A percentile compares a stretch with the other conserved stretches of the same genome.
Conservation (phyloP, 2,329 filamentous ascomycete species). For the Pseudogymnoascus sp. region DNA sequence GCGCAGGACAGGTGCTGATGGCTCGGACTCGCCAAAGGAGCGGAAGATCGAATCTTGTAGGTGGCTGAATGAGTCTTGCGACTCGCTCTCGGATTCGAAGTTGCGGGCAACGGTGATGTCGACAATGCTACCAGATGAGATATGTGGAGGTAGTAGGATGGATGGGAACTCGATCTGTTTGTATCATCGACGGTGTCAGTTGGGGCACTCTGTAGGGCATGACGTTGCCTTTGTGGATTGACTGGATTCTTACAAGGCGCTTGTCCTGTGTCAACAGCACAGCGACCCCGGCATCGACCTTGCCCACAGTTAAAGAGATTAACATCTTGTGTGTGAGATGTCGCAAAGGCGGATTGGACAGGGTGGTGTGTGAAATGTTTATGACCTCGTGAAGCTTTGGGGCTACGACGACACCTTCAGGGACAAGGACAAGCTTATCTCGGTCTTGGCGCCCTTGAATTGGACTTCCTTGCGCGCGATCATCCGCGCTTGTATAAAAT, state of each 20-base stretch:
- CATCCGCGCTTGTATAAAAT: neutral
- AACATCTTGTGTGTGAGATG: conserved; percentile 53
- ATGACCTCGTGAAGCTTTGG: neutral
- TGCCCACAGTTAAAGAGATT: conserved; percentile 95
- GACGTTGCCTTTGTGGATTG: neutral
- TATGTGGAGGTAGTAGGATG: conserved; percentile 89
- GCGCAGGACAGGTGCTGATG: conserved; percentile 67
- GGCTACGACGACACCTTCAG: conserved; percentile 1
- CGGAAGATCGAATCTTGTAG: conserved; percentile 86
- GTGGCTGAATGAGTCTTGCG: conserved; percentile 66
- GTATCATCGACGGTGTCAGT: conserved; percentile 18
- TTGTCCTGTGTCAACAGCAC: conserved; percentile 96
- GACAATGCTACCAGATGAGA: conserved; percentile 92
- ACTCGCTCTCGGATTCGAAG: conserved; percentile 62
- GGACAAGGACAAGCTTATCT: conserved; percentile 6
- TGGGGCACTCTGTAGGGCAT: neutral
- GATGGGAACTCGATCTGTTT: conserved; percentile 93
- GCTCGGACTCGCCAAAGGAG: conserved; percentile 75
- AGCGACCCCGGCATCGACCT: conserved; percentile 97
- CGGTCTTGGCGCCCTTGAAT: conserved; percentile 3
- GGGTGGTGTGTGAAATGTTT: neutral
- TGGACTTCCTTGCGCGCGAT: conserved; percentile 4
- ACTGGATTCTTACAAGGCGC: conserved; percentile 60
- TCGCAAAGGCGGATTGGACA: neutral
- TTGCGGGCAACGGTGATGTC: conserved; percentile 95